Conservation (phyloP, 129 eudicot genomes). For the Deinandra increscens region DNA sequence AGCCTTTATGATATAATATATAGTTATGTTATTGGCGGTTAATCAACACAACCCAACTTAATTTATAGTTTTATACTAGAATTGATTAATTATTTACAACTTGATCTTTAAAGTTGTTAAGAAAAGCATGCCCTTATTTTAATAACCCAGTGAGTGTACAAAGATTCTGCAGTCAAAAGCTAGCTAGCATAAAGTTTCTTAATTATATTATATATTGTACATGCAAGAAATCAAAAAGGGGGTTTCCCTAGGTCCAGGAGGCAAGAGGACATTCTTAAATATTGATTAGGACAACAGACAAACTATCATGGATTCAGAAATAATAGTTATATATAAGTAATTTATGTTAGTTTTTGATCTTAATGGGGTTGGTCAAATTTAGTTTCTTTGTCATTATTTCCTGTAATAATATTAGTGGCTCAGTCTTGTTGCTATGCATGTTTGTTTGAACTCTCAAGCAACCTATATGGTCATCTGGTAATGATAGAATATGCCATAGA, state of each 20-base stretch:
- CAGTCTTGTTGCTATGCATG: constrained; percentile 1
- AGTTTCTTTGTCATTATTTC: constrained; percentile 12
- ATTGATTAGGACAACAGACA: constrained; percentile 21
- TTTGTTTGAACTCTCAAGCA: constrained; percentile 19
- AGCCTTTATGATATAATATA: constrained; percentile 20
- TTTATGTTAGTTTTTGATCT: neutral
- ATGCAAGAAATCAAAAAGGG: constrained; percentile 19
- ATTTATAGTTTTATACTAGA: constrained; percentile 17
- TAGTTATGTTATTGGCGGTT: constrained; percentile 25
- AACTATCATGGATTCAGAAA: constrained; percentile 23
- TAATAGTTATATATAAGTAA: neutral
- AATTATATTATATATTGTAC: constrained; percentile 10
- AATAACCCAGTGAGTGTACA: constrained; percentile 25
- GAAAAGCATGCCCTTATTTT: constrained; percentile 7
- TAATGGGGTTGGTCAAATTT: constrained; percentile 17
- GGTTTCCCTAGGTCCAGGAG: constrained; percentile 29
- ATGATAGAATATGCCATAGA: neutral
- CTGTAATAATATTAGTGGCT: constrained; percentile 15
- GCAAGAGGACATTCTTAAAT: constrained; percentile 13
- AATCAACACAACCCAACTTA: constrained; percentile 25
- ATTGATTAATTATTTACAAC: constrained; percentile 20
- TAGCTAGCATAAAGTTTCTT: constrained; percentile 15
- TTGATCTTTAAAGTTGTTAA: constrained; percentile 25
- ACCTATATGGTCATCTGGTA: neutral
- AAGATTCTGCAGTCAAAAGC: constrained; percentile 33